Evolutionary conservation across 768 basidiomycete genomes (phyloP).

Genomic region (Amanita muscaria): DNA sequence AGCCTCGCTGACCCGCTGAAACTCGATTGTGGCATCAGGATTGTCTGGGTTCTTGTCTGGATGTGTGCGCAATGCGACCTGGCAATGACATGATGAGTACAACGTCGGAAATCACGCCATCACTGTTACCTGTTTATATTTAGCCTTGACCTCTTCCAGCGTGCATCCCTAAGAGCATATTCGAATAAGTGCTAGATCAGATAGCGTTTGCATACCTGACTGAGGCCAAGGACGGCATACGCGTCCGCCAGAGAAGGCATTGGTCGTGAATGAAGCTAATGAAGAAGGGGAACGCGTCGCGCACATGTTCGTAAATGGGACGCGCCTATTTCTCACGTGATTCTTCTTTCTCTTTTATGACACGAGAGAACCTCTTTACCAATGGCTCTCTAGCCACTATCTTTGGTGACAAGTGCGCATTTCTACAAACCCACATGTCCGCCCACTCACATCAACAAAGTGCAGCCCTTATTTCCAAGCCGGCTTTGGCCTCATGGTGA

Average conservation of each 20-base stretch:
- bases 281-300: conserved; percentile 17
- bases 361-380: conserved; percentile 8
- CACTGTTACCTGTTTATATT: conserved; percentile 55
- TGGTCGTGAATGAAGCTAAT: conserved; percentile 5
- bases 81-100: conserved; percentile 2
- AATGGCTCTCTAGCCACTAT: conserved; percentile 30
- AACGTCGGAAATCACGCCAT: conserved; percentile 1
- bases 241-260: conserved; percentile 22
- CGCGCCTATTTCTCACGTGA: conserved; percentile 5
- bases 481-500: conserved; percentile 90
- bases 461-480: conserved; percentile 94
- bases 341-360: conserved; percentile 8
- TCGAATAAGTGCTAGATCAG: conserved; percentile 9
- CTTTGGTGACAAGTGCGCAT: conserved; percentile 59
- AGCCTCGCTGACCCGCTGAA: conserved; percentile 62
- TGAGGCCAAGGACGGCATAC: conserved; percentile 40
- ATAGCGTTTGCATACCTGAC: conserved; percentile 30
- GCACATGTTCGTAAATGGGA: conserved; percentile 12
- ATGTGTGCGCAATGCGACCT: conserved; percentile 62
- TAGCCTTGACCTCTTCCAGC: conserved; percentile 53
- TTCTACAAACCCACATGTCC: not conserved
- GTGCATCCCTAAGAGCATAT: conserved; percentile 39
- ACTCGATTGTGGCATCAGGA: conserved; percentile 55
- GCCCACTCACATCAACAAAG: conserved; percentile 23
- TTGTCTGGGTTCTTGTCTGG: conserved; percentile 72